A percentile compares a stretch with the other conserved stretches of the same genome.
Conservation (phyloP, 139 green algal genomes). For the Pleodorina starrii region DNA sequence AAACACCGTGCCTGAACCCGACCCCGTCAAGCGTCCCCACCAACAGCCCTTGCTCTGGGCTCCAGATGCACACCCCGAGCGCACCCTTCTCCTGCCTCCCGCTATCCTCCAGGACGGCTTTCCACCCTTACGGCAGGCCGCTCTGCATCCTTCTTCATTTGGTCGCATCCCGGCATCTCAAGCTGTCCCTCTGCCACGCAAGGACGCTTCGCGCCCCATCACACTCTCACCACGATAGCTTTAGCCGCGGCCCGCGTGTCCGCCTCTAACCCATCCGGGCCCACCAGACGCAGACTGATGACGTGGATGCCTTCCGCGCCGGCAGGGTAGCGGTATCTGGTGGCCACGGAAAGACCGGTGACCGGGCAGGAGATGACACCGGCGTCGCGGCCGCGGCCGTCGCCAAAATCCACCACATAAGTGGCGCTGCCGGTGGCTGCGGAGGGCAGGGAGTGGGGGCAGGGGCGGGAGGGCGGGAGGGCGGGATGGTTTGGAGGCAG, state of each 20-base stretch:
- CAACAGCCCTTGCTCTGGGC: too few relatives aligned
- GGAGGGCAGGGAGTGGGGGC: not conserved
- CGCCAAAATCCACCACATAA: not conserved
- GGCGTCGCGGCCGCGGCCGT: not conserved
- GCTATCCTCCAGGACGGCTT: too few relatives aligned
- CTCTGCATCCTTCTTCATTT: too few relatives aligned
- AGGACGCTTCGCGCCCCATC: too few relatives aligned
- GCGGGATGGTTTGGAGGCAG: not conserved
- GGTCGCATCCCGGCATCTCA: too few relatives aligned
- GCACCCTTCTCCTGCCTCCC: too few relatives aligned
- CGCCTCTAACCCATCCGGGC: not conserved
- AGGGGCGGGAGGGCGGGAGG: too few relatives aligned
- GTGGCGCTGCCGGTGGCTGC: not conserved
- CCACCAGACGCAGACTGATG: not conserved
- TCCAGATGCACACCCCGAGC: too few relatives aligned
- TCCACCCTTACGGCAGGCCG: too few relatives aligned
- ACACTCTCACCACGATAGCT: not conserved
- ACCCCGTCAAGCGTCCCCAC: too few relatives aligned
- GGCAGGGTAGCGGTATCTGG: slow-evolving; percentile 5
- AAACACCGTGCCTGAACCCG: too few relatives aligned
- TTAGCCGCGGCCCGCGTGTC: not conserved
- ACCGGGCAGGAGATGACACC: not conserved
- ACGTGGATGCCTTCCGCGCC: not conserved
- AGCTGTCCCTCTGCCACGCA: too few relatives aligned
- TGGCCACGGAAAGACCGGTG: not conserved